Base-by-base conservation (phyloP, 352 stramenopile genomes). In the Globisporangium polare region DNA sequence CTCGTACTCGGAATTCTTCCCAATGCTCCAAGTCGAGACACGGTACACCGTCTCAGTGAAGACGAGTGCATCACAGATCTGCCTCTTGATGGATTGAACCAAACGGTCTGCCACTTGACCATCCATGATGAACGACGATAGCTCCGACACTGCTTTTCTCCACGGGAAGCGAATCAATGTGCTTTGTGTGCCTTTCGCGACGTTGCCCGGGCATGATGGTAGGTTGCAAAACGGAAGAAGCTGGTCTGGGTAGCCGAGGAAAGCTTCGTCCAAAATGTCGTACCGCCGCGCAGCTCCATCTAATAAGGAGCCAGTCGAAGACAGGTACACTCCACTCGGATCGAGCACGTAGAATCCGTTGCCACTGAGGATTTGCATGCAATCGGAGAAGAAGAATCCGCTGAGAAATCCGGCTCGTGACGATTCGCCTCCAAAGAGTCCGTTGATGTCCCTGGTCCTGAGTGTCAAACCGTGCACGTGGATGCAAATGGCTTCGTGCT, bases 301-400 rank as follows among this genome's bases (percentile, higher is more conserved):
- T 17, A 49, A 45, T 26, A 46, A 17, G 7, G 54, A 41, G 2
- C 33, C 41, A 56, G 53, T 24, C n/a, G 55, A 41, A 3, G 74
- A 52, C 7, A 87, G 43, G 55, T 83, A 86, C 22, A 56, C 58
- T n/a, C 75, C 77, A 26, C 65, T 84, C 15, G 84, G 84, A 62
- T 93, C 84, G n/a, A 93, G 60, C 42, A 93, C 70, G 53, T 89
- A 93, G 51, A 91, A 90, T 0, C 69, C 69, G n/a, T 86, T 73
- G 27, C 80, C 84, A 55, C 78, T 90, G 6, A 93, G 62, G 65
- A 93, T 88, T 58, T 93, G 84, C 64, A 91, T 77, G 60, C 81
- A 93, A 35, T 93, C 80, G 5, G 79, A 81, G n/a, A 78, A 73
- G 18, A 77, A 69, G 58, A 93, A 90, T 0, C 80, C 81, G 15